Percentiles rank a stretch among this genome's conserved stretches.
Conservation (phyloP, 768 basidiomycete species). For the Mycena albidolilacea region DNA sequence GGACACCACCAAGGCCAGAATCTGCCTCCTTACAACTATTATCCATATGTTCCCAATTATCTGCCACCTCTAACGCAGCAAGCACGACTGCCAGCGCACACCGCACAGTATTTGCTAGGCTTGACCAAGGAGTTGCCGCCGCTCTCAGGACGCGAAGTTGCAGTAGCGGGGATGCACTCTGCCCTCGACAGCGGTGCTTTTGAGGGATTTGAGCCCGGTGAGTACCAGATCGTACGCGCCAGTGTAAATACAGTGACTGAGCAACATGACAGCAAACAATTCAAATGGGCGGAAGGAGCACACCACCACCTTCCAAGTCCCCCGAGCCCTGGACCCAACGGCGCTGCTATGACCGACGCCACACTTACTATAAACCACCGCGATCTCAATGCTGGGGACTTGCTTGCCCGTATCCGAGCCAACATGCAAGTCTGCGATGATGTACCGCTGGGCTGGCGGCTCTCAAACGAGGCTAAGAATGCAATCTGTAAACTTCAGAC, state of each 20-base stretch:
- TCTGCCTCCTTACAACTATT: no score
- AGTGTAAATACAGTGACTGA: neutral
- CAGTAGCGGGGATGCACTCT: neutral
- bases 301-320: slow-evolving; percentile 1
- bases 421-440: neutral
- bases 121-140: neutral
- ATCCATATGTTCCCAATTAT: no score
- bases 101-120: neutral
- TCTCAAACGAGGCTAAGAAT: neutral
- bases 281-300: neutral
- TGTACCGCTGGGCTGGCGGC: slow-evolving; percentile 1
- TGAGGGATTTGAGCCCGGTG: neutral
- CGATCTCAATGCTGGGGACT: neutral
- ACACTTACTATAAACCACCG: neutral
- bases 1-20: no score
- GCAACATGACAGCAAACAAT: neutral
- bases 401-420: neutral
- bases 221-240: neutral
- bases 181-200: neutral
- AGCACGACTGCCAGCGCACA: neutral
- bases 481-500: neutral
- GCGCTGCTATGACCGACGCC: neutral
- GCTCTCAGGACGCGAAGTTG: neutral
- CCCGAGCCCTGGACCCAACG: neutral
- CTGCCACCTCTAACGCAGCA: no score